Evolutionary conservation across 345 rosid genomes (phyloP).

Genomic region (Lepidium aucheri): DNA sequence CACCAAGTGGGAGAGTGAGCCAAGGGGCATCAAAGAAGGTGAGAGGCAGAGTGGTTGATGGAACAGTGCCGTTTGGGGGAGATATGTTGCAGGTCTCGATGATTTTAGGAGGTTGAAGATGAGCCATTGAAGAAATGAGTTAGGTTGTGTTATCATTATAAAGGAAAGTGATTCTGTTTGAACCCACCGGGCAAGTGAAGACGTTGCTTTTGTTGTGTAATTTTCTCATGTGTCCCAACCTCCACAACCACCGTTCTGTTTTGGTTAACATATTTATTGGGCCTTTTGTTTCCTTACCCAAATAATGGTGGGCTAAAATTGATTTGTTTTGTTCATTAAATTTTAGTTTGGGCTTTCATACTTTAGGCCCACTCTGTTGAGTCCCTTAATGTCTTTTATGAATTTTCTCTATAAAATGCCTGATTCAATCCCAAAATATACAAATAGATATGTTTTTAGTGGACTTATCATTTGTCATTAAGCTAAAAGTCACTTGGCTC

Average conservation of each 20-base stretch:
- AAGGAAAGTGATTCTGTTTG: neutral
- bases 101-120: neutral
- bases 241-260: constrained; percentile 6
- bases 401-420: accelerated
- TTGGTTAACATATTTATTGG: neutral
- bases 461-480: too few relatives aligned
- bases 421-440: too few relatives aligned
- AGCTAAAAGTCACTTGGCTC: too few relatives aligned
- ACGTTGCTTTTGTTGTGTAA: neutral
- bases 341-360: too few relatives aligned
- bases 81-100: constrained; percentile 25
- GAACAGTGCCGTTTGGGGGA: constrained; percentile 26
- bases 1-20: constrained; percentile 12
- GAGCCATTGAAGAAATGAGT: neutral
- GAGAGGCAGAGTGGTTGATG: constrained; percentile 32
- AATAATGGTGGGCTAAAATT: too few relatives aligned
- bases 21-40: constrained; percentile 32
- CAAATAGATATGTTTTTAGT: too few relatives aligned
- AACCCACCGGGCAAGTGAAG: constrained; percentile 22
- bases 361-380: too few relatives aligned
- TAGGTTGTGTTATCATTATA: neutral
- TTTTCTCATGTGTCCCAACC: constrained; percentile 7
- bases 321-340: too few relatives aligned
- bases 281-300: neutral
- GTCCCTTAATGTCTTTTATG: too few relatives aligned